Base-by-base conservation (phyloP, 1,139 yeast species). In the Kodamaea sp. region DNA sequence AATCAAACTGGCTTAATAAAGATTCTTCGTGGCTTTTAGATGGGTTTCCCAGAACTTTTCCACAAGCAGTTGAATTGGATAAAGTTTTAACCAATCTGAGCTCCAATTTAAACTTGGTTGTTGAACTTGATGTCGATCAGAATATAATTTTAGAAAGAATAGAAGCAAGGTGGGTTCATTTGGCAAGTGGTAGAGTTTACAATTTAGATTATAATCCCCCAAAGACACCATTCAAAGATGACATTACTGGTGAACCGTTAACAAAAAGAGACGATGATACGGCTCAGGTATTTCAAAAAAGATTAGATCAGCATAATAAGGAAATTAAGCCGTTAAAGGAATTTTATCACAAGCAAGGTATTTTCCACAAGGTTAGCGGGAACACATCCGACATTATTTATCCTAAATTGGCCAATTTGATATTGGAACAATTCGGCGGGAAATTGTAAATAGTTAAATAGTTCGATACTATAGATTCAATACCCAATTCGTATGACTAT, bases 161-260 rank as follows among this genome's bases (percentile, higher is more conserved):
- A 28, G 87, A 84, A 52, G 85, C 88, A 45, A 65, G 97, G 46
- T 89, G 85, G 83, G 84, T 88, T 27, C 97, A 90, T 62, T 57
- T 73, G 8, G 79, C 86, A 0, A 84, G 95, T 43, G 97, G 97
- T 0, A 67, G 97, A 46, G 84, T 89, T 2, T 90, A 90, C 59
- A 90, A 85, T 55, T 59, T 86, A 46, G 82, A 87, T 43, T 90
- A 87, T 61, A 88, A 86, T 52, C 97, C 97, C 3, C 97, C 97
- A 2, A 83, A 82, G 50, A 75, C 73, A 1, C 79, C 89, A 0
- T 94, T 87, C 37, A 73, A 65, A 44, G 97, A 90, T 56, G 97
- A 90, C 56, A 55, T 88, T 2, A 90, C 97, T 0, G 96, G 96
- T 0, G 97, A 90, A 54, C 82, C 87, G 1, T 67, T 90, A 42